Base-by-base conservation (phyloP, 345 rosid genomes). In the Psidium guajava region DNA sequence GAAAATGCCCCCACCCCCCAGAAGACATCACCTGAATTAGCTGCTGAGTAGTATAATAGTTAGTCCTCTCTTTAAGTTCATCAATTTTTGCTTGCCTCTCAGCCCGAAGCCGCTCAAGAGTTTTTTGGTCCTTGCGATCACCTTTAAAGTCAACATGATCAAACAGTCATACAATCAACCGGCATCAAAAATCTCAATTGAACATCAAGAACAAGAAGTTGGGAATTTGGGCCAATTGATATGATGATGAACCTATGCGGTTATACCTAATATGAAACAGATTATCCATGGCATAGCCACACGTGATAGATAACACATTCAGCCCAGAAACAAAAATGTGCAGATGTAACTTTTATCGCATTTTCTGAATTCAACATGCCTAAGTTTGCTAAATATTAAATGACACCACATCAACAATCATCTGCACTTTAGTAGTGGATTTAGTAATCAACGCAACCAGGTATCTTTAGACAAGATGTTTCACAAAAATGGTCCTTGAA, bases 51-150 rank as follows among this genome's bases (percentile, higher is more conserved):
- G 92, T 90, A 88, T 97, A 96, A 89, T 95, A 96, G 90, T 97
- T 97, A 84, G 98, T 97, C 89, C 88, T 92, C 91, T 97, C 99
- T 88, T 97, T 97, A 86, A 97, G 98, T 88, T 95, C 99, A 83
- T 97, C 93, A 81, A 97, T 96, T 90, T 95, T 97, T 11, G 91
- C 95, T 91, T 94, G 93, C 90, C 98, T 93, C 88, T 97, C 99
- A 52, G 94, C 93, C 52, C 96, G 95, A 80, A 96, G 96, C 89
- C 92, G 93, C 89, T 93, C 98, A 83, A 97, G 91, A 75, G 91
- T 91, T 89, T 91, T 94, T 85, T 96, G 95, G 92, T 97, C 98
- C 90, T 91, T 97, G 53, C 89, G 93, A 57, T 97, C 98, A 89
- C 94, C 99, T 96, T 58, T 85, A 50, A 58, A 88, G 73, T 84